Base-by-base conservation (phyloP, 176 grass and related monocot species). In the Lolium multiflorum region DNA sequence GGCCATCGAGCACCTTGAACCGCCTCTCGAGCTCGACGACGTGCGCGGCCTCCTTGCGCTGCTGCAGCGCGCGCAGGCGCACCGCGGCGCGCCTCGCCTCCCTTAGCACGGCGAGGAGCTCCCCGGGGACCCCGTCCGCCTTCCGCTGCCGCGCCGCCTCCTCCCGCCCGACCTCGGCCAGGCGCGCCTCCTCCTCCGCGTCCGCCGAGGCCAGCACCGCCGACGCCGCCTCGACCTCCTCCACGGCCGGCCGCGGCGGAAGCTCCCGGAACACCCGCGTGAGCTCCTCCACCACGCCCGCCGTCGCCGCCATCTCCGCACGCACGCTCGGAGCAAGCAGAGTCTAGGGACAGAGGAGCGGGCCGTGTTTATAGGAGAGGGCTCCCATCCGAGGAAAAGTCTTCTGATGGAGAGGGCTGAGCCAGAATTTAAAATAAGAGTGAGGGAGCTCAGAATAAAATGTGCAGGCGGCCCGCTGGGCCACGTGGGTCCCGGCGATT, bases 21-120 rank as follows among this genome's bases (percentile, higher is more conserved):
- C 90, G 50, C 78, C 82, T 82, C 68, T 98, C 96, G 84, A 98
- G 80, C 90, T 94, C 93, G 70, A 94, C 75, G 70, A 98, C 83
- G 65, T 92, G 48, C 65, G 86, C 83, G 28, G 93, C 93, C 78
- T 98, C 96, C 93, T 92, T 98, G 51, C 93, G 84, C 92, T 94
- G 93, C 85, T 88, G 90, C 76, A 86, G 78, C 54, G 86, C 77
- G 74, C 89, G 86, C 49, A 98, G 82, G 20, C 67, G 38, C 70
- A 94, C 68, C 74, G 82, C 81, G 74, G 92, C 95, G 89, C 74
- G 91, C 90, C 83, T 91, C 2, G 87, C 93, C 88, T 98, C 96
- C 74, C 86, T 80, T 28, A 92, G 85, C 71, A 98, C 86, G 35
- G 86, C 71, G 85, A 94, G 80, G 24, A 98, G 88, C 79, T 96